Percentiles rank a stretch among this genome's conserved stretches.
phyloP scores from a whole-genome alignment of 441 rosid species.

The Populus tomentosa region DNA sequence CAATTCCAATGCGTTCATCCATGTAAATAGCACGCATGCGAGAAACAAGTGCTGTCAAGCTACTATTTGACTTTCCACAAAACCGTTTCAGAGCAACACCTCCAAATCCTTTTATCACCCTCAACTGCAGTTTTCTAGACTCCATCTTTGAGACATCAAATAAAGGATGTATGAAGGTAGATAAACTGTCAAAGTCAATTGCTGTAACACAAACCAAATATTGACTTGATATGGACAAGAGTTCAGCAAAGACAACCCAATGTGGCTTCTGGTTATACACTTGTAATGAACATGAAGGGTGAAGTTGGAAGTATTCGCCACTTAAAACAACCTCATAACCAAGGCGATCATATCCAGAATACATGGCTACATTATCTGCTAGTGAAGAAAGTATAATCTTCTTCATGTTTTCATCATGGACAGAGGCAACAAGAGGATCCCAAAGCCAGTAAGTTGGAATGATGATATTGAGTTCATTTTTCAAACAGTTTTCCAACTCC shows the following conservation, averaged over 20 bases:
- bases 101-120: slow-evolving; percentile 60
- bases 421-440: slow-evolving; percentile 44
- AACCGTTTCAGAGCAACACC: slow-evolving; percentile 51
- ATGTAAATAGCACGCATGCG: slow-evolving; percentile 37
- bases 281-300: slow-evolving; percentile 84
- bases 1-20: slow-evolving; percentile 65
- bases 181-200: slow-evolving; percentile 62
- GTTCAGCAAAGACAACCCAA: slow-evolving; percentile 92
- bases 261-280: slow-evolving; percentile 69
- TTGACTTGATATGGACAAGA: slow-evolving; percentile 48
- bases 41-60: slow-evolving; percentile 52
- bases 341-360: slow-evolving; percentile 72
- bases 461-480: slow-evolving; percentile 53
- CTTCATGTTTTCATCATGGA: slow-evolving; percentile 48
- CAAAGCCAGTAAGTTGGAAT: slow-evolving; percentile 64
- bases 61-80: slow-evolving; percentile 64
- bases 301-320: slow-evolving; percentile 70
- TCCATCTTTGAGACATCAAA: slow-evolving; percentile 53
- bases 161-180: slow-evolving; percentile 51
- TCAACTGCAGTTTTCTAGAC: slow-evolving; percentile 49
- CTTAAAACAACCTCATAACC: slow-evolving; percentile 83
- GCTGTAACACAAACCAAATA: slow-evolving; percentile 92
- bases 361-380: slow-evolving; percentile 84
- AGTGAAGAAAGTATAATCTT: slow-evolving; percentile 64
- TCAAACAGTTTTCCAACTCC: slow-evolving; percentile 64